A percentile compares a stretch with the other conserved stretches of the same genome.
Evolutionary conservation across 2,329 filamentous ascomycete genomes (phyloP).

Genomic region (Annulohypoxylon truncatum): DNA sequence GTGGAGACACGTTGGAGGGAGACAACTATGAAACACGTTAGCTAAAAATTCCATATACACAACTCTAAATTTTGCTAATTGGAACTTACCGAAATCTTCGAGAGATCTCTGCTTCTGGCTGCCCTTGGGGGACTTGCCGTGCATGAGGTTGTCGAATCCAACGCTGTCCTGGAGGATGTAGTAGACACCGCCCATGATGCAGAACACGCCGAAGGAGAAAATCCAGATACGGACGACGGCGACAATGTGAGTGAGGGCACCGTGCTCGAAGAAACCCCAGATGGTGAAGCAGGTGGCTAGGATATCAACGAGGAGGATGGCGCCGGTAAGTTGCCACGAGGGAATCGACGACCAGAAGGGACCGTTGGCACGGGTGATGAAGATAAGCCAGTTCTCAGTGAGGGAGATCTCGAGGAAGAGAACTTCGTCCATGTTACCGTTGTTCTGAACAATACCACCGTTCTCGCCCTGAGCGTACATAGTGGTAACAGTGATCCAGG

Average conservation of each 20-base stretch:
- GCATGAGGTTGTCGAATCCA: conserved; percentile 92
- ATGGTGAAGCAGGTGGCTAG: conserved; percentile 87
- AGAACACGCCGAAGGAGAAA: conserved; percentile 91
- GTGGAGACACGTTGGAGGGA: conserved; percentile 90
- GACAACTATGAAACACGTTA: conserved; percentile 74
- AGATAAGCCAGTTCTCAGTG: conserved; percentile 96
- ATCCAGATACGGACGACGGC: conserved; percentile 90
- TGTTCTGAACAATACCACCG: conserved; percentile 91
- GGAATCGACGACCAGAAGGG: conserved; percentile 92
- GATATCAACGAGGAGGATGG: conserved; percentile 84
- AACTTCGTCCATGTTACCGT: conserved; percentile 82
- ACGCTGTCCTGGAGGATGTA: conserved; percentile 84
- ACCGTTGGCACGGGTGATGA: conserved; percentile 93
- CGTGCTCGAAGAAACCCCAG: conserved; percentile 82
- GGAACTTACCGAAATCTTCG: conserved; percentile 85
- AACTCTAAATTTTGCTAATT: background rate
- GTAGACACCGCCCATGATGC: conserved; percentile 78
- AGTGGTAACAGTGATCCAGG: conserved; percentile 90
- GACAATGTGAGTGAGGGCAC: conserved; percentile 77
- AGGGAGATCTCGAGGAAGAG: conserved; percentile 91
- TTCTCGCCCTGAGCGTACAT: conserved; percentile 74
- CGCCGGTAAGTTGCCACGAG: conserved; percentile 84
- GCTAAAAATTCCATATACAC: conserved; percentile 45
- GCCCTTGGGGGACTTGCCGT: conserved; percentile 86
- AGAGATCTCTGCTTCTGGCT: conserved; percentile 85